These are phyloP conservation scores for Hypoxylon cercidicola DNA, from an alignment of 495 filamentous ascomycete species.

Conservation along the genomic window DNA sequence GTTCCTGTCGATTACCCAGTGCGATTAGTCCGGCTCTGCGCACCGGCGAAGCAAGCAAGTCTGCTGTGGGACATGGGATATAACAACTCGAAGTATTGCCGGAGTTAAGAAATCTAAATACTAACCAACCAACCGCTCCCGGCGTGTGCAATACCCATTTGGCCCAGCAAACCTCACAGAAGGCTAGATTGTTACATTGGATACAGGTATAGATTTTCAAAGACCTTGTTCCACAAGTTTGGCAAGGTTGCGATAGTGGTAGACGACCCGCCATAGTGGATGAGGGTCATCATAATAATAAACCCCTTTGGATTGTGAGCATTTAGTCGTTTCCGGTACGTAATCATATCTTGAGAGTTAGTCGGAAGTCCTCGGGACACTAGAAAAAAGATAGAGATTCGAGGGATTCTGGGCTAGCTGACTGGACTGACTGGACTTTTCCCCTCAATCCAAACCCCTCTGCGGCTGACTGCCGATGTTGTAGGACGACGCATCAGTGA, in stretches of 20 bases:
- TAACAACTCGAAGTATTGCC: conserved; percentile 22
- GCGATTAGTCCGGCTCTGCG: conserved; percentile 45
- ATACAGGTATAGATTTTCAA: conserved; percentile 47
- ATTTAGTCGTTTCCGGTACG: conserved; percentile 44
- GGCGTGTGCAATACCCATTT: conserved; percentile 50
- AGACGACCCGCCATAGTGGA: conserved; percentile 40
- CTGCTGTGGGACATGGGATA: conserved; percentile 20
- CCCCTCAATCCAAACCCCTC: no score
- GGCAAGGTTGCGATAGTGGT: conserved; percentile 41
- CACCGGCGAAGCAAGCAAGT: conserved; percentile 31
- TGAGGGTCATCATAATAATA: conserved; percentile 35
- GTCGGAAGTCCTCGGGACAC: conserved; percentile 34
- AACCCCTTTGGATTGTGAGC: conserved; percentile 29
- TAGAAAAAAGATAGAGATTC: conserved; percentile 27
- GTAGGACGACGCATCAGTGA: conserved; percentile 24
- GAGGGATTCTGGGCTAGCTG: conserved; percentile 26
- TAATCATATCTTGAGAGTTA: conserved; percentile 33
- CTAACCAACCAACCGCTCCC: conserved; percentile 47
- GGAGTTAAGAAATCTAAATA: conserved; percentile 42
- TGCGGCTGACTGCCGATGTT: no score
- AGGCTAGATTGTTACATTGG: conserved; percentile 56
- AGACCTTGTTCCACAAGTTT: conserved; percentile 42
- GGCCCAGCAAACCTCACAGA: conserved; percentile 52
- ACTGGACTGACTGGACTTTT: conserved; percentile 14
- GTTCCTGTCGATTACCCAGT: conserved; percentile 47